phyloP scores from a whole-genome alignment of 768 basidiomycete genomes.

The Psilocybe cyanescens region DNA sequence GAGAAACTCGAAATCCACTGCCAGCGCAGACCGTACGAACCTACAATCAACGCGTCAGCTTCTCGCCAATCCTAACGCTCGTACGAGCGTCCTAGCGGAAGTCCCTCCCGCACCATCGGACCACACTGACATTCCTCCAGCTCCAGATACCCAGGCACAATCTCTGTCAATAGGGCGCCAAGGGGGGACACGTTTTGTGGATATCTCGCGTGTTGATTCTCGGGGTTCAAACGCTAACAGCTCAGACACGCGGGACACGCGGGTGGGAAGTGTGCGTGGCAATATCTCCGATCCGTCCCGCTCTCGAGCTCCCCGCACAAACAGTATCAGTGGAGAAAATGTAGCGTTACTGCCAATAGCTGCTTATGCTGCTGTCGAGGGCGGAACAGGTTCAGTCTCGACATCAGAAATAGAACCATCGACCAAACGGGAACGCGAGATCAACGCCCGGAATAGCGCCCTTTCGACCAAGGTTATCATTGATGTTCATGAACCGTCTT shows the following conservation, averaged over 20 bases:
- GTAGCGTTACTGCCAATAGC: not conserved
- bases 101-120: not conserved
- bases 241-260: not conserved
- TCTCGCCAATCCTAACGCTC: not conserved
- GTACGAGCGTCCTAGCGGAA: not conserved
- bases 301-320: not conserved
- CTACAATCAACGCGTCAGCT: not conserved
- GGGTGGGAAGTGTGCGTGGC: not conserved
- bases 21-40: not conserved
- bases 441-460: conserved; percentile 10
- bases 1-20: conserved; percentile 4
- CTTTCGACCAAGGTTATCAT: conserved; percentile 15
- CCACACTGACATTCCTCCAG: not conserved
- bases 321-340: not conserved
- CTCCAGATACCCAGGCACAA: conserved; percentile 1
- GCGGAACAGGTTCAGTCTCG: not conserved
- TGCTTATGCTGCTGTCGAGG: not conserved
- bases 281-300: not conserved
- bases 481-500: conserved; percentile 8
- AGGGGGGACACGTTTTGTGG: not conserved
- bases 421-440: not conserved
- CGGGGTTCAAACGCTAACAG: not conserved
- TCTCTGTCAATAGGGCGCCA: not conserved
- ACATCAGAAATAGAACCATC: conserved; percentile 5
- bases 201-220: conserved; percentile 3